A percentile compares a stretch with the other conserved stretches of the same genome.
These are phyloP conservation scores for Novakomyces olei DNA, from an alignment of 805 yeast genomes.

Conservation along the genomic window DNA sequence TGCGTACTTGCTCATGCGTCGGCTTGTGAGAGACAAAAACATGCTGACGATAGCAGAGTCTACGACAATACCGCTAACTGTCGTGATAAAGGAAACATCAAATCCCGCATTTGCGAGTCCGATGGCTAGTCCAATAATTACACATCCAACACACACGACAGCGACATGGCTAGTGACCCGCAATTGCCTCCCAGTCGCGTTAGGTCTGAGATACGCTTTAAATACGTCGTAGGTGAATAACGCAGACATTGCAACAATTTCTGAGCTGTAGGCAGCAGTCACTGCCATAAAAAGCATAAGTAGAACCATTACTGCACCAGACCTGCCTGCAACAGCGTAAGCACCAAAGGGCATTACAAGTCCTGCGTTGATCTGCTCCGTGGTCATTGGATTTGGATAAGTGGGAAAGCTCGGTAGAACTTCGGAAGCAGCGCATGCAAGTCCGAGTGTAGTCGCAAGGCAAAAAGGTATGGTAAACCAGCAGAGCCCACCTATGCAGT, in stretches of 20 bases:
- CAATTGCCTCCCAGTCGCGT: constrained; percentile 45
- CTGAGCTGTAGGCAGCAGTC: constrained; percentile 73
- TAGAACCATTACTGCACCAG: constrained; percentile 63
- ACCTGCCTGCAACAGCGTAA: constrained; percentile 54
- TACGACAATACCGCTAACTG: constrained; percentile 60
- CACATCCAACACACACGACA: constrained; percentile 31
- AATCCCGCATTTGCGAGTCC: constrained; percentile 63
- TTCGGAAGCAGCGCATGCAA: constrained; percentile 31
- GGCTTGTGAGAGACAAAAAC: too few species aligned
- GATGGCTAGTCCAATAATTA: constrained; percentile 57
- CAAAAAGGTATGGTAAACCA: constrained; percentile 25
- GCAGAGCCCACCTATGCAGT: constrained; percentile 26
- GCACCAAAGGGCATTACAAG: constrained; percentile 43
- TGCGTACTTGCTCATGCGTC: too few species aligned
- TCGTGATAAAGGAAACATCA: constrained; percentile 57
- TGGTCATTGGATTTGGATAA: constrained; percentile 40
- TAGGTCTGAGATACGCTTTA: constrained; percentile 53
- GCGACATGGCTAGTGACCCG: constrained; percentile 40
- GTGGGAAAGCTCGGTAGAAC: constrained; percentile 50
- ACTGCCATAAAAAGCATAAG: constrained; percentile 65
- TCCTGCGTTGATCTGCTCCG: constrained; percentile 53
- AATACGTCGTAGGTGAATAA: constrained; percentile 61
- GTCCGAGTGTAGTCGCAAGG: constrained; percentile 16
- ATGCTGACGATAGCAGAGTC: too few species aligned
- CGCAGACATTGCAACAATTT: constrained; percentile 62